Conservation (phyloP, 495 filamentous ascomycete species). For the Podospora sp. region DNA sequence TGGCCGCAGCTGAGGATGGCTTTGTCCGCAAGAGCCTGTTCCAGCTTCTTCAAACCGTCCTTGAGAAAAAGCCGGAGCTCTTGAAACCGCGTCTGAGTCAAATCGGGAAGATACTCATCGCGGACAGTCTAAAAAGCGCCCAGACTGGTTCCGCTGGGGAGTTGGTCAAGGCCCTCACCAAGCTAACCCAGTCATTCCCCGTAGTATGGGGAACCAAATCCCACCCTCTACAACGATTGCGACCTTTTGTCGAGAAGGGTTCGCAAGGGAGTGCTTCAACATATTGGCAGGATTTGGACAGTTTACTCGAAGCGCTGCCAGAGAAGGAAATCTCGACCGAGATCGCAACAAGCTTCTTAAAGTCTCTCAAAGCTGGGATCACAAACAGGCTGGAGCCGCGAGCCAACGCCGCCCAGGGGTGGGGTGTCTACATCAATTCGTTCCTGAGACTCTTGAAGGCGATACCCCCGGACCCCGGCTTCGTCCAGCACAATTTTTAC, state of each 20-base stretch:
- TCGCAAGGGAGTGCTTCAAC: constrained; percentile 69
- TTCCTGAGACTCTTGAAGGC: constrained; percentile 50
- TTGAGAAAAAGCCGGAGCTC: constrained; percentile 58
- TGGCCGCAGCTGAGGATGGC: constrained; percentile 66
- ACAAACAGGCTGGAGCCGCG: constrained; percentile 71
- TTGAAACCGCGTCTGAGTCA: constrained; percentile 56
- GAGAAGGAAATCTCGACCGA: constrained; percentile 51
- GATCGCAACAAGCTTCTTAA: constrained; percentile 57
- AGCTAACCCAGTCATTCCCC: constrained; percentile 63
- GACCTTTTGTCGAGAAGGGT: constrained; percentile 77
- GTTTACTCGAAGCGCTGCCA: constrained; percentile 64
- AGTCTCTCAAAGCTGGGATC: constrained; percentile 69
- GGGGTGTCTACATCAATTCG: constrained; percentile 69
- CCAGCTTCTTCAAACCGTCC: constrained; percentile 61
- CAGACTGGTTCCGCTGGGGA: constrained; percentile 76
- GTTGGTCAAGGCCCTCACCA: constrained; percentile 62
- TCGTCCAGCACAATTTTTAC: constrained; percentile 48
- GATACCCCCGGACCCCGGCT: constrained; percentile 40
- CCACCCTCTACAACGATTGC: constrained; percentile 62
- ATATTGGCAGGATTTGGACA: constrained; percentile 70
- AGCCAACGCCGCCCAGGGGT: constrained; percentile 65
- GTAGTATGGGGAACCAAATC: constrained; percentile 72
- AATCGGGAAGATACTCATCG: constrained; percentile 67
- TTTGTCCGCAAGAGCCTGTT: constrained; percentile 72
- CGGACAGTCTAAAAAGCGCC: constrained; percentile 64